Percentiles rank a stretch among this genome's conserved stretches.
These are phyloP conservation scores for Leishmania mexicana DNA, from an alignment of 208 protist genomes.

Conservation along the genomic window DNA sequence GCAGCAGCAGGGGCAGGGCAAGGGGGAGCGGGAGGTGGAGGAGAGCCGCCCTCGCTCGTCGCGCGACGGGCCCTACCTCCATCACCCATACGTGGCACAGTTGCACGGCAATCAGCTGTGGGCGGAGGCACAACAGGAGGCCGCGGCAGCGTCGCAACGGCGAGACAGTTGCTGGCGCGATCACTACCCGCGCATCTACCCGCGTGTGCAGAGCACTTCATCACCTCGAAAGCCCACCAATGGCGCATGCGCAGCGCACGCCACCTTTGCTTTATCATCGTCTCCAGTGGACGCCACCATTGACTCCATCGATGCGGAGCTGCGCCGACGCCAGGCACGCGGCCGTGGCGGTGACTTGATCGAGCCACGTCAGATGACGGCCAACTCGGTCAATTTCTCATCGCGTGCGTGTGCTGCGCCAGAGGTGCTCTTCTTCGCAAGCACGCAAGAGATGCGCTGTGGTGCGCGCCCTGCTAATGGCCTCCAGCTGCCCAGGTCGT, in stretches of 20 bases:
- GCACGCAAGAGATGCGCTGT: background rate
- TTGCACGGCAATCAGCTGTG: constrained; percentile 24
- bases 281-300: constrained; percentile 21
- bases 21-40: background rate
- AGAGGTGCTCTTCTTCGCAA: background rate
- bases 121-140: constrained; percentile 4
- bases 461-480: background rate
- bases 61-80: background rate
- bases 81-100: constrained; percentile 9
- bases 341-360: background rate
- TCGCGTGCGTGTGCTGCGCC: background rate
- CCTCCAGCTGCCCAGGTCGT: background rate
- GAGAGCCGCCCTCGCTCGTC: background rate
- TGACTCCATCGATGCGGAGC: constrained; percentile 13
- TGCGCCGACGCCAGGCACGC: constrained; percentile 8
- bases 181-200: background rate
- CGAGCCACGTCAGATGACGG: background rate
- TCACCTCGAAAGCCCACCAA: background rate
- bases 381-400: background rate
- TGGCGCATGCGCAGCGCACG: background rate
- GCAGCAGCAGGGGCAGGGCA: background rate
- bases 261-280: background rate
- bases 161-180: constrained; percentile 15
- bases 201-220: background rate
- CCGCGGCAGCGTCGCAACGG: constrained; percentile 13